Evolutionary conservation across 2,329 filamentous ascomycete genomes (phyloP), one percentile per base, ranked within the genome.

Genomic region (Cercospora nicotianae): DNA sequence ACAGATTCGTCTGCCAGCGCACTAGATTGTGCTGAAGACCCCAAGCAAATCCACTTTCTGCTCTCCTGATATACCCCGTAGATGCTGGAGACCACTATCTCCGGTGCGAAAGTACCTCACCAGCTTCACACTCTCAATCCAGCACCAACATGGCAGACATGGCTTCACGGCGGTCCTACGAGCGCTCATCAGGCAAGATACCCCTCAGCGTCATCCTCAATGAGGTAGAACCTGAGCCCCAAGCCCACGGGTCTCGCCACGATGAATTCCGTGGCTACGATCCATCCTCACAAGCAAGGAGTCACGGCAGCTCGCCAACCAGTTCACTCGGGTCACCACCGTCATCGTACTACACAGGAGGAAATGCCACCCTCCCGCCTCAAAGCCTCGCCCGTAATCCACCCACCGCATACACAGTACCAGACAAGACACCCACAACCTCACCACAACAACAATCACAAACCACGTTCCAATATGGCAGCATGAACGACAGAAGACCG

Each of bases 401-500:
- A 16, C 26, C 23, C 51, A 31, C 12, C 33, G 51, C 53, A 8
- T 57, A 30, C 16, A 5, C 51, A 28, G 36, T n/a, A 42, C 28
- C 20, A n/a, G 62, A 64, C 13, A 64, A 42, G 18, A 9, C 67
- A 18, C 31, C 61, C 28, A 28, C 51, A 8, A n/a, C 36, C 16
- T 42, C 36, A 42, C 36, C 6, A 8, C 36, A 42, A 42, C 36
- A 42, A 8, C 36, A 42, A 42, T 42, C 36, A 16, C 45, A 36
- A 28, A 20, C 48, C 30, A 31, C 48, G 13, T 64, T 53, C 33
- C 36, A 53, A 16, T 33, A 64, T 13, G 36, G 51, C 31, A 45
- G 51, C 62, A 58, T 64, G 62, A 57, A 53, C 33, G 67, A 66
- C 60, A 69, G 70, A 20, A 70, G 63, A 26, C 74, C 73, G 28